Evolutionary conservation across 768 basidiomycete species (phyloP).

Genomic region (Pleurotus platypus): DNA sequence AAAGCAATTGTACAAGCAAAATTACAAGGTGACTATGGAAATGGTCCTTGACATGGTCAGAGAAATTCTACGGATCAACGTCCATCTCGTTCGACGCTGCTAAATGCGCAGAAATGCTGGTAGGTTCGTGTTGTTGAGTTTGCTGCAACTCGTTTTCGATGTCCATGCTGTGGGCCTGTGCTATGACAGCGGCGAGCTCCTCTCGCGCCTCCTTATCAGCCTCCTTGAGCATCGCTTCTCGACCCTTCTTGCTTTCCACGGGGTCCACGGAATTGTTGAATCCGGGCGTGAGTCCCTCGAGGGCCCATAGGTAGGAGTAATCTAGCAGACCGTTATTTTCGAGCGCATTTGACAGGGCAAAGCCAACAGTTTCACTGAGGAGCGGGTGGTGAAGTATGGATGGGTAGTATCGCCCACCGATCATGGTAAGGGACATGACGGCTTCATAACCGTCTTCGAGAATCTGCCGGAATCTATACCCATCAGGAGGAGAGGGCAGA

Average conservation of each 20-base stretch:
- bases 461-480: constrained; percentile 69
- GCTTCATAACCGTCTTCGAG: constrained; percentile 58
- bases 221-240: constrained; percentile 59
- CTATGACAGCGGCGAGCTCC: constrained; percentile 24
- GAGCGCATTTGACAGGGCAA: constrained; percentile 30
- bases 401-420: constrained; percentile 83
- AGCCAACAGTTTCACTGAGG: constrained; percentile 35
- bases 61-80: background rate
- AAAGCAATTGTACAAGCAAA: background rate
- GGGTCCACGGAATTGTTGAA: constrained; percentile 71
- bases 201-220: constrained; percentile 47
- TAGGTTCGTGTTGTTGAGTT: background rate
- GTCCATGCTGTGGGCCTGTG: constrained; percentile 29
- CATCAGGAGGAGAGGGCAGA: constrained; percentile 62
- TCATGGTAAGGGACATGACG: constrained; percentile 62
- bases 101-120: background rate
- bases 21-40: background rate
- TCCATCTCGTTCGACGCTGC: background rate
- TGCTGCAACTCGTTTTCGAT: background rate
- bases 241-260: constrained; percentile 45
- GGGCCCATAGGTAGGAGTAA: constrained; percentile 57
- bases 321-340: constrained; percentile 34
- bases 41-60: no score
- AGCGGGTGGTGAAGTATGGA: constrained; percentile 63
- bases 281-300: constrained; percentile 70